A percentile compares a stretch with the other conserved stretches of the same genome.
phyloP scores from a whole-genome alignment of 495 filamentous ascomycete species.

The Achaetomiella virescens region DNA sequence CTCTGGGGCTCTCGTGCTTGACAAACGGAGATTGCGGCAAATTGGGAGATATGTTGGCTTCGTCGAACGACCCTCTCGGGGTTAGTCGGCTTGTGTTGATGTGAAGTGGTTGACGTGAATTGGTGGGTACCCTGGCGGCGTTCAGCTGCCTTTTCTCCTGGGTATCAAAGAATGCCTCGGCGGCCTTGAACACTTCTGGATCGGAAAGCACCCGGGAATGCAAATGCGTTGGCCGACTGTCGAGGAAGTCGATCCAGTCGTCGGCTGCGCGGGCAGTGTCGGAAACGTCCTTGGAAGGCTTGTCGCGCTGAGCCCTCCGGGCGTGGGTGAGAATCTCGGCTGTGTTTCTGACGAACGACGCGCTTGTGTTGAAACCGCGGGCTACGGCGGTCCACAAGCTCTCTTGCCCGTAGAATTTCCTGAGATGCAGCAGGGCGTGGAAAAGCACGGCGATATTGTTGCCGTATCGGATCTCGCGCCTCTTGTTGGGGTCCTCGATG shows the following conservation, averaged over 20 bases:
- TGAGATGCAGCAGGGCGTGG: constrained; percentile 10
- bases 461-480: constrained; percentile 22
- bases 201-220: neutral
- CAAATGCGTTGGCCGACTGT: neutral
- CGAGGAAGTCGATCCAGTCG: constrained; percentile 22
- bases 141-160: constrained; percentile 14
- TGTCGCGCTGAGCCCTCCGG: constrained; percentile 9
- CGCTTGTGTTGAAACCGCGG: constrained; percentile 11
- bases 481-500: constrained; percentile 5
- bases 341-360: neutral
- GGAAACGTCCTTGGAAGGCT: neutral
- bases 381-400: constrained; percentile 18
- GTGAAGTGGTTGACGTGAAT: neutral
- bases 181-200: neutral
- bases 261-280: constrained; percentile 21
- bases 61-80: neutral
- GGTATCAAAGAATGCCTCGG: constrained; percentile 9
- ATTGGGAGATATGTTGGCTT: neutral
- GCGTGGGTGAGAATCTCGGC: constrained; percentile 15
- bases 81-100: neutral
- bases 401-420: constrained; percentile 5
- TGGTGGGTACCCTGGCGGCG: constrained; percentile 9
- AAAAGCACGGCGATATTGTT: constrained; percentile 28
- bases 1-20: neutral
- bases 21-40: neutral